phyloP scores from a whole-genome alignment of 805 yeast species.

The Kuraishia ogatae region DNA sequence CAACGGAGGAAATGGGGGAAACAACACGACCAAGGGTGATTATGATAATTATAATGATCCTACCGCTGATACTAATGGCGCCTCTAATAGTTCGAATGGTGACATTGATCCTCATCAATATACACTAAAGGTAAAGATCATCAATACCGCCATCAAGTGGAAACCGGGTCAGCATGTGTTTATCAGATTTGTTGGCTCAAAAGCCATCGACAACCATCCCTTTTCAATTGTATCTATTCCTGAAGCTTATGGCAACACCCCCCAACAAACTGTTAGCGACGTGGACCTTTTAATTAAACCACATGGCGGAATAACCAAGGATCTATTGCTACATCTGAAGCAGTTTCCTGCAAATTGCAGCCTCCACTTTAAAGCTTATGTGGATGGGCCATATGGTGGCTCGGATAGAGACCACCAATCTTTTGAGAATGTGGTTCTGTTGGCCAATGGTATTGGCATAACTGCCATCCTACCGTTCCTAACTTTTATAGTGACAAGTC shows the following conservation, averaged over 20 bases:
- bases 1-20: constrained; percentile 20
- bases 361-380: constrained; percentile 22
- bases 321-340: constrained; percentile 15
- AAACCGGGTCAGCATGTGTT: constrained; percentile 48
- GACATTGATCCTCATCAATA: neutral
- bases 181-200: constrained; percentile 34
- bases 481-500: neutral
- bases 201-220: constrained; percentile 46
- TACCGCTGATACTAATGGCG: no score
- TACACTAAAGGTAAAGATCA: constrained; percentile 26
- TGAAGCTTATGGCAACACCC: constrained; percentile 6
- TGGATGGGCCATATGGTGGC: constrained; percentile 58
- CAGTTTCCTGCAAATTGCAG: constrained; percentile 17
- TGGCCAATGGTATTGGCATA: constrained; percentile 45
- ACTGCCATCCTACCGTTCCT: constrained; percentile 38
- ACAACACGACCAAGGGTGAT: constrained; percentile 28
- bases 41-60: constrained; percentile 16
- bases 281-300: constrained; percentile 38
- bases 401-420: constrained; percentile 32
- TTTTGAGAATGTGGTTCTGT: constrained; percentile 32
- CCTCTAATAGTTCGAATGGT: no score
- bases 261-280: constrained; percentile 11
- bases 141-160: constrained; percentile 29
- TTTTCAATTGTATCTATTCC: constrained; percentile 36
- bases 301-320: constrained; percentile 36